phyloP scores from a whole-genome alignment of 495 filamentous ascomycete species.

The Bacidia rubella region DNA sequence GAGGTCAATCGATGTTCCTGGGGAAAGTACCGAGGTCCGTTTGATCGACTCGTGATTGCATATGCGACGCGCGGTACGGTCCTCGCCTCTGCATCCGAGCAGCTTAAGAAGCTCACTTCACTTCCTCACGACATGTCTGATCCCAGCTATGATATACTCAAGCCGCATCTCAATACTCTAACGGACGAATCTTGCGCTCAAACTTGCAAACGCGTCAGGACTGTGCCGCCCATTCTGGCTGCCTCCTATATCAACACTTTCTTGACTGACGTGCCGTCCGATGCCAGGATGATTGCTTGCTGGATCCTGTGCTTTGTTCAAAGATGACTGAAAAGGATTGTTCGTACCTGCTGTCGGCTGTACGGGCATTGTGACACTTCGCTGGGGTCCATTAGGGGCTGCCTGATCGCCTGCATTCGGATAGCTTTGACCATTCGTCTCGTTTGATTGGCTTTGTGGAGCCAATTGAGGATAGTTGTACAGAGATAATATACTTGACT shows the following conservation, averaged over 20 bases:
- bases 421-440: conserved; percentile 21
- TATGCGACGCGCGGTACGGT: no score
- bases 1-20: neutral
- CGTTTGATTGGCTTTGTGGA: conserved; percentile 29
- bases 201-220: conserved; percentile 90
- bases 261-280: conserved; percentile 62
- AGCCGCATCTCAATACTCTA: no score
- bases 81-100: no score
- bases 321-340: conserved; percentile 25
- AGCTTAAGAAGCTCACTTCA: no score
- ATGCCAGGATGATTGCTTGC: conserved; percentile 2
- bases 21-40: neutral
- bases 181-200: conserved; percentile 54
- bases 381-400: conserved; percentile 16
- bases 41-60: neutral
- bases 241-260: conserved; percentile 70
- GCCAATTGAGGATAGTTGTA: conserved; percentile 70
- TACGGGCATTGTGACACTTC: conserved; percentile 26
- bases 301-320: conserved; percentile 2
- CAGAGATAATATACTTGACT: conserved; percentile 73
- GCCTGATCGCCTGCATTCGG: conserved; percentile 5
- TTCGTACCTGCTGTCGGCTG: conserved; percentile 20
- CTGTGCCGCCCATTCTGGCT: conserved; percentile 75
- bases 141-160: no score
- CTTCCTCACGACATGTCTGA: no score